Evolutionary conservation across 176 grass and related monocot genomes (phyloP).

Genomic region (Otatea glauca): DNA sequence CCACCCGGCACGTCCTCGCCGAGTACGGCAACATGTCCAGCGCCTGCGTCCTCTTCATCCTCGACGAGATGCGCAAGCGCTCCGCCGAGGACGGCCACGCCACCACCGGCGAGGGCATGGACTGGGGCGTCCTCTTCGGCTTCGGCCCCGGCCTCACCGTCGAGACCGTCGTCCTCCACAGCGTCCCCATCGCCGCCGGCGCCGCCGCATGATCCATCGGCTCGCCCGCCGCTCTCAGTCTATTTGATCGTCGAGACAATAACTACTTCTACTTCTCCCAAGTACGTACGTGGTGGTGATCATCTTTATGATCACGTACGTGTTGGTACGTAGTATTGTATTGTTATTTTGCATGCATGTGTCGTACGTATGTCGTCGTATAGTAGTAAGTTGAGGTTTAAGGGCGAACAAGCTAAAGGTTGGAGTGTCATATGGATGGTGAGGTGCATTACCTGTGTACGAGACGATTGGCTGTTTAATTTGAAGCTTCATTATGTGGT

Average conservation of each 20-base stretch:
- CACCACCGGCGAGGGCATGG: conserved; percentile 86
- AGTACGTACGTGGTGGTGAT: not conserved
- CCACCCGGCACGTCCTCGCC: conserved; percentile 69
- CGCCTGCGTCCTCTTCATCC: conserved; percentile 91
- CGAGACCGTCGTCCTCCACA: conserved; percentile 87
- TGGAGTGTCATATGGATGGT: conserved; percentile 11
- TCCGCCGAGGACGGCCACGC: conserved; percentile 78
- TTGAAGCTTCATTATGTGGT: conserved; percentile 23
- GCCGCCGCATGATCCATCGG: conserved; percentile 13
- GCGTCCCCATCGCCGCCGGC: conserved; percentile 50
- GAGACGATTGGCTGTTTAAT: conserved; percentile 12
- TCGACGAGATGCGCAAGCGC: conserved; percentile 85
- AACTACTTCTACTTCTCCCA: not conserved
- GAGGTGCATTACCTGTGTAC: conserved; percentile 37
- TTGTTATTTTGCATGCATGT: not conserved
- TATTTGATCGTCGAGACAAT: not conserved
- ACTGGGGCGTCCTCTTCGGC: conserved; percentile 98
- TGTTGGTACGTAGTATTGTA: not conserved
- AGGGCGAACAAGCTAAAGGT: not conserved
- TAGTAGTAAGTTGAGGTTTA: conserved; percentile 4
- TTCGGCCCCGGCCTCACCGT: conserved; percentile 93
- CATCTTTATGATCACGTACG: not conserved
- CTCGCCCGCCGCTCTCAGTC: not conserved
- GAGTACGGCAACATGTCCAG: conserved; percentile 94
- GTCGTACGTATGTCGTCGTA: not conserved